phyloP scores from a whole-genome alignment of 495 filamentous ascomycete species.

The Margaritispora aquatica region DNA sequence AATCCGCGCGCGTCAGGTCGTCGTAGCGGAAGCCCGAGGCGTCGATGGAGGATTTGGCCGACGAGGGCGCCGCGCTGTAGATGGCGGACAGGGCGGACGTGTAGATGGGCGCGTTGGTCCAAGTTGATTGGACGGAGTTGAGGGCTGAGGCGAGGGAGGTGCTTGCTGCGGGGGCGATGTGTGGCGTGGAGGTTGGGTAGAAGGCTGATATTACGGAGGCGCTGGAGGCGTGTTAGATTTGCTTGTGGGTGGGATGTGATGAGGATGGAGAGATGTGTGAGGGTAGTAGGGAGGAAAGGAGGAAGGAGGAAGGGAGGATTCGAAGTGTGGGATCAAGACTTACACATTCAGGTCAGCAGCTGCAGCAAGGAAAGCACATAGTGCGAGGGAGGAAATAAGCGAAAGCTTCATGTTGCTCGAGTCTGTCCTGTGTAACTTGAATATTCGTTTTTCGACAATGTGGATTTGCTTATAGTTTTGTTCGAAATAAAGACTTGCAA shows the following conservation, averaged over 20 bases:
- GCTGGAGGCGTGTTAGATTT: not conserved
- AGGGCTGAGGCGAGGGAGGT: slow-evolving; percentile 21
- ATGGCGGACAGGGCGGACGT: slow-evolving; percentile 40
- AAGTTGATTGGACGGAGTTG: slow-evolving; percentile 39
- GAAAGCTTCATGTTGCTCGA: slow-evolving; percentile 10
- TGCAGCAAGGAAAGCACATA: not conserved
- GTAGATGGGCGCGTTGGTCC: slow-evolving; percentile 35
- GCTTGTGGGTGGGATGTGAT: too few relatives aligned
- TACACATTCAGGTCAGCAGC: slow-evolving; percentile 4
- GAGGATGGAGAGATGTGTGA: not conserved
- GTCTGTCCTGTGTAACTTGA: too few relatives aligned
- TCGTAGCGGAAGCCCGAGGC: not conserved
- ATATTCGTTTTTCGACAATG: too few relatives aligned
- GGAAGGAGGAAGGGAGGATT: too few relatives aligned
- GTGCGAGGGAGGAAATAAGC: not conserved
- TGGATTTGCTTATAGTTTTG: too few relatives aligned
- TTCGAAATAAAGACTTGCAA: too few relatives aligned
- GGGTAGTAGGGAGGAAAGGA: not conserved
- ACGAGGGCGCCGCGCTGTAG: slow-evolving; percentile 39
- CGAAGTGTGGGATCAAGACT: not conserved
- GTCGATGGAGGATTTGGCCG: slow-evolving; percentile 25
- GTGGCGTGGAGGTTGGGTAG: slow-evolving; percentile 5
- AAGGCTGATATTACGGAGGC: slow-evolving; percentile 12
- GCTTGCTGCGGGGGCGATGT: not conserved
- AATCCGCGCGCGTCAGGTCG: slow-evolving; percentile 1